Evolutionary conservation across 257 asterid genomes (phyloP).

Genomic region (Ocimum tenuiflorum): DNA sequence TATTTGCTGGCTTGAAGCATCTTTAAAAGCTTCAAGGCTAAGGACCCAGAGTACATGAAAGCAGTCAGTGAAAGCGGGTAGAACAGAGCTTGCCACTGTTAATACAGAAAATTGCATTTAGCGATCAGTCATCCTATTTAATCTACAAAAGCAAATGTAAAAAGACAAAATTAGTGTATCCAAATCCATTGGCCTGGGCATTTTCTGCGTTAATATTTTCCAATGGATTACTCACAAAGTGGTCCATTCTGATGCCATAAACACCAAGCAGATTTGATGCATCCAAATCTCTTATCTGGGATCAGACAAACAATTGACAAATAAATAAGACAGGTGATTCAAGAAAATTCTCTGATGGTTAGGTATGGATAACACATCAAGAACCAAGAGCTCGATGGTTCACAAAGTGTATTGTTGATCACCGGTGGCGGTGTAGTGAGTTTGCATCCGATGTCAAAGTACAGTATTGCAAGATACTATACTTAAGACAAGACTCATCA

Average conservation of each 20-base stretch:
- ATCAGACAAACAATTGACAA: background rate
- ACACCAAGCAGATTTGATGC: constrained; percentile 36
- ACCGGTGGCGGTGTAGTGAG: background rate
- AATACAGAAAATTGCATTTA: constrained; percentile 67
- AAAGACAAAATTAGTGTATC: constrained; percentile 23
- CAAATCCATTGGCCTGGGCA: constrained; percentile 11
- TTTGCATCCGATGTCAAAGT: background rate
- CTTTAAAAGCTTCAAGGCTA: constrained; percentile 37
- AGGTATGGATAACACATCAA: background rate
- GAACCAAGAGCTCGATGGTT: background rate
- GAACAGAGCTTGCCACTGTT: constrained; percentile 93
- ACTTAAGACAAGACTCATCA: background rate
- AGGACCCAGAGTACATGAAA: constrained; percentile 74
- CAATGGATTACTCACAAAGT: constrained; percentile 45
- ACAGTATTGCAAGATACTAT: background rate
- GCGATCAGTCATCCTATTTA: constrained; percentile 56
- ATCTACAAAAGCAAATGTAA: constrained; percentile 45
- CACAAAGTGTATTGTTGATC: background rate
- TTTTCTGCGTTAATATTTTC: background rate
- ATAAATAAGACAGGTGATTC: constrained; percentile 1
- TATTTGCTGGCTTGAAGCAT: constrained; percentile 36
- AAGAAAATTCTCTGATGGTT: background rate
- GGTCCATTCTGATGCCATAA: constrained; percentile 75
- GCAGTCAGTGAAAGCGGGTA: constrained; percentile 75
- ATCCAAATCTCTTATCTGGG: constrained; percentile 53